phyloP scores from a whole-genome alignment of 148 eudicot species.

The Amaranthus cruentus region DNA sequence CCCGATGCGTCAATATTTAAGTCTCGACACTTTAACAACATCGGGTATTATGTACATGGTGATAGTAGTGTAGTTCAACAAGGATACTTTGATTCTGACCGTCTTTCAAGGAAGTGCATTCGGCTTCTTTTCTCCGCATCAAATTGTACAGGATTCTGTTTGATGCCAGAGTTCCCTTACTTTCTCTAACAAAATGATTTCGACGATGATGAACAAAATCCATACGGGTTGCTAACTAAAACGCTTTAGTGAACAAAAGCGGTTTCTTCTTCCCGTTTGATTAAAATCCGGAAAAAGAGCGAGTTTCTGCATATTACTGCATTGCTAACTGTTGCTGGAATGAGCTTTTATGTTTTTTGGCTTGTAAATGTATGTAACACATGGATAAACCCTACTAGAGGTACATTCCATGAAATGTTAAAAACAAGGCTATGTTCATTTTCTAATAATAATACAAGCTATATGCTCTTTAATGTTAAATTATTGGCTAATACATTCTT shows the following conservation, averaged over 20 bases:
- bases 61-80: conserved; percentile 22
- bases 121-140: not conserved
- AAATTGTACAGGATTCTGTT: conserved; percentile 26
- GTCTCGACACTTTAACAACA: not conserved
- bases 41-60: conserved; percentile 22
- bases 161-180: conserved; percentile 13
- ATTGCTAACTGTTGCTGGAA: conserved; percentile 8
- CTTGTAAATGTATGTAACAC: conserved; percentile 17
- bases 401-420: conserved; percentile 4
- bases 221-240: conserved; percentile 18
- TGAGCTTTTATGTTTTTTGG: conserved; percentile 12
- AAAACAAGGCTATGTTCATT: conserved; percentile 15
- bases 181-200: conserved; percentile 25
- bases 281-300: not conserved
- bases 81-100: conserved; percentile 12
- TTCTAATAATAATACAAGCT: not conserved
- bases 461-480: not conserved
- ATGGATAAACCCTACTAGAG: conserved; percentile 9
- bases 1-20: conserved; percentile 1
- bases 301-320: conserved; percentile 15
- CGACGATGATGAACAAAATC: conserved; percentile 12
- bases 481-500: too few species aligned
- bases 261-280: conserved; percentile 4
- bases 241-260: not conserved
- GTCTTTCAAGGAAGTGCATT: not conserved